These are phyloP conservation scores for Hura crepitans DNA, from an alignment of 441 rosid species.

Conservation along the genomic window DNA sequence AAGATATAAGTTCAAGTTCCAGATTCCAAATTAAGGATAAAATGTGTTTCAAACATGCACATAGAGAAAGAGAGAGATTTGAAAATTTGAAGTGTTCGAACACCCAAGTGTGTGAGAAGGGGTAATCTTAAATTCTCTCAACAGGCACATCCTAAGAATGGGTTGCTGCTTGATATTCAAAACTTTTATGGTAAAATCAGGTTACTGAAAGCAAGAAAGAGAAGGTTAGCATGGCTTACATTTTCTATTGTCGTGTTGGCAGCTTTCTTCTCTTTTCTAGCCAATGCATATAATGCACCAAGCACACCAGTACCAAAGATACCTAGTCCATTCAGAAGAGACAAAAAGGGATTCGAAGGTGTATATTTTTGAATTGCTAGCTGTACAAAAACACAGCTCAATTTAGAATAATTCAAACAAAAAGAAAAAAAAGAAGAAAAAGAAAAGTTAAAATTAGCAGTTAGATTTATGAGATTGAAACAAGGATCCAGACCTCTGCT, in stretches of 20 bases:
- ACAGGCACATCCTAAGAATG: not conserved
- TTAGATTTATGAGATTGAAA: conserved; percentile 14
- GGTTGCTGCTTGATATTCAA: conserved; percentile 6
- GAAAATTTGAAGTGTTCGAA: not conserved
- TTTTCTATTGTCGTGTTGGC: conserved; percentile 52
- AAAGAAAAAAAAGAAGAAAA: conserved; percentile 4
- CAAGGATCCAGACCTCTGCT: conserved; percentile 46
- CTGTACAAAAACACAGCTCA: conserved; percentile 35
- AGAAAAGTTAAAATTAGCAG: not conserved
- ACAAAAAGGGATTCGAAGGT: conserved; percentile 54
- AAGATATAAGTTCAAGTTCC: not conserved
- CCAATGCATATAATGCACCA: conserved; percentile 79
- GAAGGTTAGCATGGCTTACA: conserved; percentile 44
- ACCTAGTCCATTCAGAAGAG: conserved; percentile 77
- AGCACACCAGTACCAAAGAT: conserved; percentile 68
- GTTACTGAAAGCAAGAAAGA: conserved; percentile 4
- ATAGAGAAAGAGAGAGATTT: not conserved
- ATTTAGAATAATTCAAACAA: conserved; percentile 23
- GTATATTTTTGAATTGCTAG: conserved; percentile 38
- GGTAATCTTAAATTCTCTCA: not conserved
- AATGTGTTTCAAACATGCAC: not conserved
- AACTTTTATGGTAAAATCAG: conserved; percentile 12
- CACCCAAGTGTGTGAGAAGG: not conserved
- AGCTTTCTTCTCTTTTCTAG: conserved; percentile 51
- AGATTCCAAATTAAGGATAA: not conserved